A percentile compares a stretch with the other conserved stretches of the same genome.
Conservation (phyloP, 768 basidiomycete genomes). For the Psilocybe sp. region DNA sequence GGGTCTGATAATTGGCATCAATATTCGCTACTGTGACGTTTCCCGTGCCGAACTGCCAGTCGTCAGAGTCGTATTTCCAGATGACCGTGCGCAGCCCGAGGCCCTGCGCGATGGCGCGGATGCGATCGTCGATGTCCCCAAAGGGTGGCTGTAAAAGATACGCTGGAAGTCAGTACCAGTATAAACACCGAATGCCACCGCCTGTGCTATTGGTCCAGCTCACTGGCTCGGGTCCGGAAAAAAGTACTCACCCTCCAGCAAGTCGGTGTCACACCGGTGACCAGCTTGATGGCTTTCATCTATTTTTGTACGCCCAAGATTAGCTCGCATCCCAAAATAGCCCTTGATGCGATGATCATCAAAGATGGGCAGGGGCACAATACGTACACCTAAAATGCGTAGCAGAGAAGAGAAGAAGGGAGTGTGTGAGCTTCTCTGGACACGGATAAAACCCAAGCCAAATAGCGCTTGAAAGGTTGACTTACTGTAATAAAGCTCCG, state of each 20-base stretch:
- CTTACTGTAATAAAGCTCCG: conserved; percentile 75
- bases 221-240: no score
- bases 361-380: no score
- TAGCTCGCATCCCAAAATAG: no score
- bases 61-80: conserved; percentile 67
- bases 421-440: background rate
- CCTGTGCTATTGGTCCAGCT: no score
- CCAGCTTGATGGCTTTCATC: conserved; percentile 55
- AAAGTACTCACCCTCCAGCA: conserved; percentile 51
- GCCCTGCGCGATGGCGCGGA: conserved; percentile 64
- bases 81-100: conserved; percentile 71
- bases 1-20: conserved; percentile 49
- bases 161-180: background rate
- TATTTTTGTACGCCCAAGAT: conserved; percentile 9
- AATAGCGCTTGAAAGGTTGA: background rate
- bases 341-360: no score
- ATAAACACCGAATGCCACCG: background rate
- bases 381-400: no score
- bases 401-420: no score
- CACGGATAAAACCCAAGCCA: background rate
- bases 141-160: conserved; percentile 48
- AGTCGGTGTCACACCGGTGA: conserved; percentile 54
- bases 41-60: conserved; percentile 61
- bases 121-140: conserved; percentile 73
- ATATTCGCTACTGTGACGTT: conserved; percentile 41